phyloP scores from a whole-genome alignment of 2,329 filamentous ascomycete species.

The Colletotrichum lindemuthianum region DNA sequence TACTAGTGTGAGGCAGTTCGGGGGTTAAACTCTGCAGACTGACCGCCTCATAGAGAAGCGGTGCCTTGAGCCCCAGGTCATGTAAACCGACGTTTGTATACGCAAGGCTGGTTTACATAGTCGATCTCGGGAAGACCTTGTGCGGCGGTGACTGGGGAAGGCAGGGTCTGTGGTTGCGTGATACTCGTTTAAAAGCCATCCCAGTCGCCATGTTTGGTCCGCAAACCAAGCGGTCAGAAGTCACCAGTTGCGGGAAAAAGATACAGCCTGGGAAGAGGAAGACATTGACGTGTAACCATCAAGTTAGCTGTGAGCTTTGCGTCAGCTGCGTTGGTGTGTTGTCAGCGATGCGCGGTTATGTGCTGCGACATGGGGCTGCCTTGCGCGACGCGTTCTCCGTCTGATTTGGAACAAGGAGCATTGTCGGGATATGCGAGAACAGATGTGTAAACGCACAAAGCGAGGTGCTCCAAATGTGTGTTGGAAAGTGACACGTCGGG shows the following conservation, averaged over 20 bases:
- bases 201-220: neutral
- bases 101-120: slow-evolving; percentile 23
- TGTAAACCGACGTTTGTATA: slow-evolving; percentile 1
- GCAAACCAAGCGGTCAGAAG: too few relatives aligned
- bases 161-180: neutral
- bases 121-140: slow-evolving; percentile 5
- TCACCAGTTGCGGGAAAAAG: neutral
- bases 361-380: slow-evolving; percentile 9
- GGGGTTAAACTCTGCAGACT: slow-evolving; percentile 32
- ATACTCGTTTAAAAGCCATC: neutral
- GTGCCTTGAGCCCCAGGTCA: slow-evolving; percentile 5
- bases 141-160: neutral
- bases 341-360: slow-evolving; percentile 12
- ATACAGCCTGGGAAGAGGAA: neutral
- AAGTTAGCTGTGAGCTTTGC: slow-evolving; percentile 24
- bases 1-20: slow-evolving; percentile 18
- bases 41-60: slow-evolving; percentile 28
- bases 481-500: too few relatives aligned
- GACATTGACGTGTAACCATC: slow-evolving; percentile 1
- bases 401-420: too few relatives aligned
- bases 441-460: too few relatives aligned
- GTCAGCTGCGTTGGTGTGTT: slow-evolving; percentile 33
- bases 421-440: too few relatives aligned
- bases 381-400: too few relatives aligned
- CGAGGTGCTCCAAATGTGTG: too few relatives aligned